Evolutionary conservation across 2,329 filamentous ascomycete species (phyloP).

Genomic region (Knufia petricola): DNA sequence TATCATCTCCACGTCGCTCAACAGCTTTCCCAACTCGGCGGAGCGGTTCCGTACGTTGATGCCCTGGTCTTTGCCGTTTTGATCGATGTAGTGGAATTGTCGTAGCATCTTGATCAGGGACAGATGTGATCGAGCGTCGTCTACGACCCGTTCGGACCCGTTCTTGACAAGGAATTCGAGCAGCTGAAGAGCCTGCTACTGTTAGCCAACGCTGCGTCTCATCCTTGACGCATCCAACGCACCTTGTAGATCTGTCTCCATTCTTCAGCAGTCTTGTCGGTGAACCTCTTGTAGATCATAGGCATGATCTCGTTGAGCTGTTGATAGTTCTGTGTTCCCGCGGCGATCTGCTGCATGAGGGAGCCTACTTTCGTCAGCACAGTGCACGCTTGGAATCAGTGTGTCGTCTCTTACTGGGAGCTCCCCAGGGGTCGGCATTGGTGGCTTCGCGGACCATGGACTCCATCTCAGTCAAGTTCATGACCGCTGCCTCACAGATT

Average conservation of each 20-base stretch:
- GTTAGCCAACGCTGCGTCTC: not conserved
- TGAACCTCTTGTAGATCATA: slow-evolving; percentile 99
- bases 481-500: slow-evolving; percentile 56
- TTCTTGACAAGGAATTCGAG: slow-evolving; percentile 97
- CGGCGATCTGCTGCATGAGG: slow-evolving; percentile 95
- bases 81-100: slow-evolving; percentile 94
- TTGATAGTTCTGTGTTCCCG: slow-evolving; percentile 96
- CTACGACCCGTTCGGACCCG: slow-evolving; percentile 91
- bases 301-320: slow-evolving; percentile 99
- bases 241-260: slow-evolving; percentile 99
- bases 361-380: slow-evolving; percentile 48
- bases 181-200: slow-evolving; percentile 61
- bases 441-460: slow-evolving; percentile 78
- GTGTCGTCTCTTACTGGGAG: slow-evolving; percentile 24
- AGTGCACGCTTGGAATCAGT: not conserved
- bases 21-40: slow-evolving; percentile 88
- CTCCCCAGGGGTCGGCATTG: slow-evolving; percentile 97
- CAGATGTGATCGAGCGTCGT: slow-evolving; percentile 90
- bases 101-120: slow-evolving; percentile 96
- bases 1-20: slow-evolving; percentile 57
- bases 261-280: slow-evolving; percentile 94
- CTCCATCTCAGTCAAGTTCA: slow-evolving; percentile 98
- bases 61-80: slow-evolving; percentile 95
- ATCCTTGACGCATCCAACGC: slow-evolving; percentile 8
- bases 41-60: slow-evolving; percentile 95